Percentiles rank a stretch among this genome's conserved stretches.
phyloP scores from a whole-genome alignment of 768 basidiomycete genomes.

The Aureoboletus auriporus region DNA sequence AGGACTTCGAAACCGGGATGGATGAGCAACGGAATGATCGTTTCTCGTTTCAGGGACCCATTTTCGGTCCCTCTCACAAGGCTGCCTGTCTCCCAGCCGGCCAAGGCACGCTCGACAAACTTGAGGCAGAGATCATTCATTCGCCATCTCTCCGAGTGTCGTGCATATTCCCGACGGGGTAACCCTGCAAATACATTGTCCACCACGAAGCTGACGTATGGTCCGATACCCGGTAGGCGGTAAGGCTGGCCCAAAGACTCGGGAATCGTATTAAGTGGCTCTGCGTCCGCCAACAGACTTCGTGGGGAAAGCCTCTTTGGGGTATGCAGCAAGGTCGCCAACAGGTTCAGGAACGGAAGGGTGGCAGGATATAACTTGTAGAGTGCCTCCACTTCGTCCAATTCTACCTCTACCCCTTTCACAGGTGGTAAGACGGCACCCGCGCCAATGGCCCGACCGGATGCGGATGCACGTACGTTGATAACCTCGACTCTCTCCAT shows the following conservation, averaged over 20 bases:
- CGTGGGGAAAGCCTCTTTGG: conserved; percentile 66
- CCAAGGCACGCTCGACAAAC: conserved; percentile 81
- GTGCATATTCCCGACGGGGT: conserved; percentile 67
- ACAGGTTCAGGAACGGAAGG: conserved; percentile 79
- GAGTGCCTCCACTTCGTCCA: conserved; percentile 82
- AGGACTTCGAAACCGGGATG: conserved; percentile 91
- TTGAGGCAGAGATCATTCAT: conserved; percentile 81
- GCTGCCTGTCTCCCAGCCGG: conserved; percentile 75
- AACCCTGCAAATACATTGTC: conserved; percentile 86
- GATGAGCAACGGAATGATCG: conserved; percentile 50
- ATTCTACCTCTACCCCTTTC: conserved; percentile 80
- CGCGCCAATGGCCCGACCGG: conserved; percentile 22
- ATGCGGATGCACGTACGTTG: conserved; percentile 55
- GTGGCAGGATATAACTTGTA: conserved; percentile 84
- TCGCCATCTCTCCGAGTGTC: conserved; percentile 77
- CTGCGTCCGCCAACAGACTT: conserved; percentile 54
- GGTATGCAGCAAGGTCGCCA: conserved; percentile 80
- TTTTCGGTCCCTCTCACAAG: conserved; percentile 59
- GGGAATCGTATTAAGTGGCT: conserved; percentile 70
- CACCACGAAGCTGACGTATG: conserved; percentile 82
- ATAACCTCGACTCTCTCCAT: conserved; percentile 86
- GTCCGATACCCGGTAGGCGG: conserved; percentile 73
- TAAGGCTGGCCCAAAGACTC: conserved; percentile 78
- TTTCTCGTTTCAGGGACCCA: conserved; percentile 46
- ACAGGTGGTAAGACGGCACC: conserved; percentile 44